Percentiles rank a stretch among this genome's conserved stretches.
Evolutionary conservation across 2,329 filamentous ascomycete species (phyloP).

Genomic region (Drechslerella coelobrocha): DNA sequence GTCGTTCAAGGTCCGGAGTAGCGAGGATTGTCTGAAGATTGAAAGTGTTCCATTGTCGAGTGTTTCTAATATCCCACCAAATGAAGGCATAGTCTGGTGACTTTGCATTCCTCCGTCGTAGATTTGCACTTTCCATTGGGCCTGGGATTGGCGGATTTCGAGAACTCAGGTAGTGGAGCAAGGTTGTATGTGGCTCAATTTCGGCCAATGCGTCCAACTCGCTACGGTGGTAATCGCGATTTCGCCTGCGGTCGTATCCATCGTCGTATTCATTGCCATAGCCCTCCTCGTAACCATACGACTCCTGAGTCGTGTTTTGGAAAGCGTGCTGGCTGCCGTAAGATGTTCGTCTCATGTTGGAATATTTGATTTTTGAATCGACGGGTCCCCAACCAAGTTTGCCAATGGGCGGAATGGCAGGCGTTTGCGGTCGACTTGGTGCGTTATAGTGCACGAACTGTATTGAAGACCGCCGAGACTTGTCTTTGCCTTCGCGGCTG

Average conservation of each 20-base stretch:
- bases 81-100: slow-evolving; percentile 49
- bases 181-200: slow-evolving; percentile 44
- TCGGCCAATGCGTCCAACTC: slow-evolving; percentile 42
- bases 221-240: slow-evolving; percentile 35
- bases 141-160: slow-evolving; percentile 44
- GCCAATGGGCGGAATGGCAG: slow-evolving; percentile 45
- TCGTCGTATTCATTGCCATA: slow-evolving; percentile 32
- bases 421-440: slow-evolving; percentile 44
- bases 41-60: slow-evolving; percentile 44
- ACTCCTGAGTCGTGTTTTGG: slow-evolving; percentile 47
- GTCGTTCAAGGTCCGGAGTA: slow-evolving; percentile 41
- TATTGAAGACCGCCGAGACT: slow-evolving; percentile 42
- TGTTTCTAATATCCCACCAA: slow-evolving; percentile 49
- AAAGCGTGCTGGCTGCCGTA: slow-evolving; percentile 42
- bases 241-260: slow-evolving; percentile 30
- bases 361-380: slow-evolving; percentile 49
- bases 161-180: slow-evolving; percentile 29
- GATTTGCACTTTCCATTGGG: slow-evolving; percentile 47
- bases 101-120: slow-evolving; percentile 42
- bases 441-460: slow-evolving; percentile 50
- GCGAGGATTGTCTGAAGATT: slow-evolving; percentile 43
- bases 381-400: slow-evolving; percentile 50
- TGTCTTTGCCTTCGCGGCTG: slow-evolving; percentile 38
- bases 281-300: slow-evolving; percentile 39
- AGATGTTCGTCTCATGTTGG: slow-evolving; percentile 47